phyloP scores from a whole-genome alignment of 2,329 filamentous ascomycete genomes.

The Verticillium isaacii region DNA sequence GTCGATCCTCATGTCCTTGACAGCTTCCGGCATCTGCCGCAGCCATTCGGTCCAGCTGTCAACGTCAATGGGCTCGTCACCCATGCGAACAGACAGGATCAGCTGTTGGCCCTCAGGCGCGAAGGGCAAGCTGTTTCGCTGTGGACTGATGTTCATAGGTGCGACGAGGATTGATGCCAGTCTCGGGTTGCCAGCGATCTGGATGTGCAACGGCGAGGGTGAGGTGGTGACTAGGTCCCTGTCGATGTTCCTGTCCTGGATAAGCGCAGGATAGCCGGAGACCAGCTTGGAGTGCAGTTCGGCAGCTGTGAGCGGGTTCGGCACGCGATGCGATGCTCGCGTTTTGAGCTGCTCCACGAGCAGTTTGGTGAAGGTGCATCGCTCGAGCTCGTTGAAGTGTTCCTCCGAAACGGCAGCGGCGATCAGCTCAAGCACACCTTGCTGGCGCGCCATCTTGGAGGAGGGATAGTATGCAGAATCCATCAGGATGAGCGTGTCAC shows the following conservation, averaged over 20 bases:
- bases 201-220: slow-evolving; percentile 50
- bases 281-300: slow-evolving; percentile 52
- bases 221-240: slow-evolving; percentile 42
- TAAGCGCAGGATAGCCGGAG: slow-evolving; percentile 45
- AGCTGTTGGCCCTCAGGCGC: slow-evolving; percentile 42
- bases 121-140: slow-evolving; percentile 31
- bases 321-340: slow-evolving; percentile 36
- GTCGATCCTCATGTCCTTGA: slow-evolving; percentile 51
- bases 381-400: slow-evolving; percentile 40
- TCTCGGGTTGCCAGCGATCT: slow-evolving; percentile 47
- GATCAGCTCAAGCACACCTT: slow-evolving; percentile 51
- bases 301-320: slow-evolving; percentile 42
- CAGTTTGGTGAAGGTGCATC: slow-evolving; percentile 47
- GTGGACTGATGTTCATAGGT: slow-evolving; percentile 37
- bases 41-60: slow-evolving; percentile 56
- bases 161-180: slow-evolving; percentile 53
- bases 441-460: slow-evolving; percentile 44
- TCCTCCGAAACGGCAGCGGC: slow-evolving; percentile 51
- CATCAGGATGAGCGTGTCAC: slow-evolving; percentile 55
- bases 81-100: slow-evolving; percentile 44
- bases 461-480: slow-evolving; percentile 55
- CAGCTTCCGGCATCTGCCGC: slow-evolving; percentile 51
- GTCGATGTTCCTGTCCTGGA: slow-evolving; percentile 44
- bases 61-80: slow-evolving; percentile 45
- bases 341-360: slow-evolving; percentile 45